Evolutionary conservation across 2,329 filamentous ascomycete species (phyloP).

Genomic region (Fusarium paranaense): DNA sequence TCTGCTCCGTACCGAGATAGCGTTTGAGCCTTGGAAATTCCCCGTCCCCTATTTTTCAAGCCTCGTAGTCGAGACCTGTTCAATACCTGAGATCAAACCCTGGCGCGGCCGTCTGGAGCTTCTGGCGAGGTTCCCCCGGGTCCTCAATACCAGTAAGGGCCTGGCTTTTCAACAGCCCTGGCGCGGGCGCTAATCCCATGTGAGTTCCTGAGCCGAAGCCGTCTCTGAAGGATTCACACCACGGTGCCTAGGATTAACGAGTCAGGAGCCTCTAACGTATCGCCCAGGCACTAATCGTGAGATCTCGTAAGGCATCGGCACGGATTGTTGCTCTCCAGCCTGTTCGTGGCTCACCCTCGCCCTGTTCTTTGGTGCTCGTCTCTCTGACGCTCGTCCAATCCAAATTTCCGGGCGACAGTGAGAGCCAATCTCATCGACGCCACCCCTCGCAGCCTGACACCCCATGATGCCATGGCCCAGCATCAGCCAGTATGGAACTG

Average conservation of each 20-base stretch:
- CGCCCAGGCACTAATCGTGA: constrained; percentile 3
- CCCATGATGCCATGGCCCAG: constrained; percentile 10
- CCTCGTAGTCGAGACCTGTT: constrained; percentile 7
- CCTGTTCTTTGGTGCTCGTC: not conserved
- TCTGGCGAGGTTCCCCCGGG: constrained; percentile 13
- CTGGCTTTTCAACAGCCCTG: constrained; percentile 15
- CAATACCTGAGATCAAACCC: constrained; percentile 33
- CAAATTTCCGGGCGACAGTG: not conserved
- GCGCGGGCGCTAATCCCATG: constrained; percentile 29
- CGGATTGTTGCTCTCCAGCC: not conserved
- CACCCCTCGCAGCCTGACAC: not conserved
- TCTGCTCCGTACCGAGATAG: not conserved
- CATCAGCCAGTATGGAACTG: constrained; percentile 10
- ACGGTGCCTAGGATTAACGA: constrained; percentile 21
- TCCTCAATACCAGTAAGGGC: constrained; percentile 19
- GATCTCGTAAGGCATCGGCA: not conserved
- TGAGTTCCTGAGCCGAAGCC: constrained; percentile 24
- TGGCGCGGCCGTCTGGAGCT: constrained; percentile 8
- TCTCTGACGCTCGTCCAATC: not conserved
- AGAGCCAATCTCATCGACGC: not conserved
- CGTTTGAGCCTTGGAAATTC: constrained; percentile 20
- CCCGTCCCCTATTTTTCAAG: constrained; percentile 9
- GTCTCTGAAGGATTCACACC: constrained; percentile 2
- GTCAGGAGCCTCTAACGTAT: constrained; percentile 21
- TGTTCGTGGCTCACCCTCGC: not conserved